phyloP scores from a whole-genome alignment of 495 filamentous ascomycete species.

The Trichoderma gamsii region DNA sequence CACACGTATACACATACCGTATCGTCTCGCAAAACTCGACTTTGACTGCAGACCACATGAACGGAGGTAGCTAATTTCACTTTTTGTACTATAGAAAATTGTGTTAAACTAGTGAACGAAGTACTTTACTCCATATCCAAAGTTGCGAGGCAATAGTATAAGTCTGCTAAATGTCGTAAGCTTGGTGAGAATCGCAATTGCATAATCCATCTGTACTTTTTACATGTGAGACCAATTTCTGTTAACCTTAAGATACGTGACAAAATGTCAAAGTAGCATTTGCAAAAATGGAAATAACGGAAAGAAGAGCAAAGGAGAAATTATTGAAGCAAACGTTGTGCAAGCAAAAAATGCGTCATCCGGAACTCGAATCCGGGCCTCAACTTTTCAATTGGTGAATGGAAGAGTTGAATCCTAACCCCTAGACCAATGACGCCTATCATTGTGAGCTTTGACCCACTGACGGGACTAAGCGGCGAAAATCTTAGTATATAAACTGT shows the following conservation, averaged over 20 bases:
- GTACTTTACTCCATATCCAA: too few relatives aligned
- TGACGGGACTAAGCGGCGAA: neutral
- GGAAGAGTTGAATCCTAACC: constrained; percentile 14
- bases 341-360: constrained; percentile 10
- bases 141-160: too few relatives aligned
- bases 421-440: constrained; percentile 9
- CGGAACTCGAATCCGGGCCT: constrained; percentile 14
- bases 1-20: too few relatives aligned
- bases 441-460: neutral
- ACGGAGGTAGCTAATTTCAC: too few relatives aligned
- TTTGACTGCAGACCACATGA: too few relatives aligned
- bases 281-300: neutral
- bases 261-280: neutral
- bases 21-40: neutral
- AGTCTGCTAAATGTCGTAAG: too few relatives aligned
- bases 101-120: too few relatives aligned
- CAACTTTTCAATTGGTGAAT: constrained; percentile 4
- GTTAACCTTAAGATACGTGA: neutral
- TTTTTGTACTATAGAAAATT: too few relatives aligned
- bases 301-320: neutral
- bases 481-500: neutral
- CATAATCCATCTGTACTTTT: too few relatives aligned
- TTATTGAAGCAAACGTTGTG: neutral
- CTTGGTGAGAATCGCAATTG: too few relatives aligned
- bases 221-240: too few relatives aligned